These are phyloP conservation scores for Plasmodium vivax DNA, from an alignment of 169 alveolate genomes.

Conservation along the genomic window DNA sequence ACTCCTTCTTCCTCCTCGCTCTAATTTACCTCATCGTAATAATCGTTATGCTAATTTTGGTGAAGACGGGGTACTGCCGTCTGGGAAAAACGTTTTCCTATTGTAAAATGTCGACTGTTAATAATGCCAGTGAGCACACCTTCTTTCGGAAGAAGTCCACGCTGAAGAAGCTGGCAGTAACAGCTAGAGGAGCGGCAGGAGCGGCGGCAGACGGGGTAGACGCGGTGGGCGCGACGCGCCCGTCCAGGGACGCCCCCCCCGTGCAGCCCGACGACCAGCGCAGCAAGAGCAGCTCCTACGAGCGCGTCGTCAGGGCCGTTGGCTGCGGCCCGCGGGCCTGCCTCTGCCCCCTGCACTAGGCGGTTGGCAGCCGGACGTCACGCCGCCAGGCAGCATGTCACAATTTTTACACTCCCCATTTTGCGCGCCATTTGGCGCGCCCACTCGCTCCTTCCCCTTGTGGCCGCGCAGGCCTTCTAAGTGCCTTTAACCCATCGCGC, in stretches of 20 bases:
- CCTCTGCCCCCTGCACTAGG: slow-evolving; percentile 50
- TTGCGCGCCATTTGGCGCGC: neutral
- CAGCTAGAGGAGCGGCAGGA: neutral
- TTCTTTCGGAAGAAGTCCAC: slow-evolving; percentile 10
- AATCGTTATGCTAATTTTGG: slow-evolving; percentile 14
- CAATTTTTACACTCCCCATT: neutral
- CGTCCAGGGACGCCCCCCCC: neutral
- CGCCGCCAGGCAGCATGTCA: neutral
- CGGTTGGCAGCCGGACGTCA: neutral
- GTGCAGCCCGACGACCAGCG: neutral
- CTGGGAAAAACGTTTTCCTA: slow-evolving; percentile 42
- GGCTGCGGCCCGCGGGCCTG: neutral
- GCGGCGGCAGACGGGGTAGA: neutral
- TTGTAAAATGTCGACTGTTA: slow-evolving; percentile 12
- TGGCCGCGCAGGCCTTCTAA: neutral
- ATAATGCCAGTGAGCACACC: neutral
- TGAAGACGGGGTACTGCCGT: neutral
- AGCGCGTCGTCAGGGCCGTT: neutral
- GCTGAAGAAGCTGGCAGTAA: neutral
- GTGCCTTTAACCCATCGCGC: neutral
- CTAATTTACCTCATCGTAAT: slow-evolving; percentile 16
- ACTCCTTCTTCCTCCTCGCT: slow-evolving; percentile 23
- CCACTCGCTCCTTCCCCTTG: neutral
- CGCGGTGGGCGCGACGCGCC: neutral
- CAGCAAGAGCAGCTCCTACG: neutral